Evolutionary conservation across 495 filamentous ascomycete species (phyloP).

Genomic region (Penicillium coffeae): DNA sequence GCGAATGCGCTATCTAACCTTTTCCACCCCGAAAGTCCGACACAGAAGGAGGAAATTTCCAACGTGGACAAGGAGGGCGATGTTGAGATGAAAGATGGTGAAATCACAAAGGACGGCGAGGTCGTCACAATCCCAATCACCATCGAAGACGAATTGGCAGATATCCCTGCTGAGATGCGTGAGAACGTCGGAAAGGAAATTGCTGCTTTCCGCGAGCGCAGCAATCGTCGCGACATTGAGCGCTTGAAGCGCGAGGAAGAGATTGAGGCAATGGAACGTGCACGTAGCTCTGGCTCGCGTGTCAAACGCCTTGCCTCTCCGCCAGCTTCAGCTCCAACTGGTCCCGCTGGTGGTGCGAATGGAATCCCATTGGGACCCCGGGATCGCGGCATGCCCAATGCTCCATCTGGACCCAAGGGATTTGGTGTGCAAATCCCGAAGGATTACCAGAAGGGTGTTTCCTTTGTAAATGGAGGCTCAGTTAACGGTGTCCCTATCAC

Average conservation of each 20-base stretch:
- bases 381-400: constrained; percentile 65
- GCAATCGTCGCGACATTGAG: constrained; percentile 82
- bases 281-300: constrained; percentile 62
- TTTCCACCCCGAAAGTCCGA: constrained; percentile 58
- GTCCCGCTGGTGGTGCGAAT: constrained; percentile 70
- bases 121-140: constrained; percentile 88
- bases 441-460: constrained; percentile 77
- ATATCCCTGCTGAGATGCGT: constrained; percentile 96
- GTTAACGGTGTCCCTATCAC: constrained; percentile 56
- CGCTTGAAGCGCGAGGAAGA: constrained; percentile 85
- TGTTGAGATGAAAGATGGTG: constrained; percentile 63
- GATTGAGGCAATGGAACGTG: constrained; percentile 80
- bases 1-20: constrained; percentile 64
- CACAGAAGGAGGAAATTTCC: constrained; percentile 46
- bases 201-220: constrained; percentile 85
- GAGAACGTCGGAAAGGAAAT: constrained; percentile 95
- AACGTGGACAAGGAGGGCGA: constrained; percentile 63
- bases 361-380: constrained; percentile 83
- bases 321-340: constrained; percentile 60
- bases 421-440: constrained; percentile 68
- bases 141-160: constrained; percentile 88
- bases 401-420: constrained; percentile 74
- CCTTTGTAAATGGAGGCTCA: constrained; percentile 80
- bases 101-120: constrained; percentile 58
- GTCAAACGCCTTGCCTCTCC: constrained; percentile 68